Conservation (phyloP, 2,329 filamentous ascomycete genomes). For the Periconia sp. region DNA sequence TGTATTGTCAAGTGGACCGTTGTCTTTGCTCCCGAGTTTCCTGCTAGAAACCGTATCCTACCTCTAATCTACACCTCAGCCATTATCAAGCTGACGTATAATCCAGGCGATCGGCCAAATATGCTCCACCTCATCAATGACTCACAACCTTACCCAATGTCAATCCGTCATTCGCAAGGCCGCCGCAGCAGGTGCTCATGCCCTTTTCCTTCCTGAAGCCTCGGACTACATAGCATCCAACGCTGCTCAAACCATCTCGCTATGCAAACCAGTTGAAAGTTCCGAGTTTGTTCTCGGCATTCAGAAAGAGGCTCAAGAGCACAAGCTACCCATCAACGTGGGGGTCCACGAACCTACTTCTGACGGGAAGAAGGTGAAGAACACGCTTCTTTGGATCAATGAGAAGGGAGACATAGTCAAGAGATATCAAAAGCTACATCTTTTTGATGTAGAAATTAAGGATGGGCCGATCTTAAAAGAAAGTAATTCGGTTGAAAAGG, state of each 20-base stretch:
- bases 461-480: slow-evolving; percentile 66
- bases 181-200: slow-evolving; percentile 76
- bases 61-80: no score
- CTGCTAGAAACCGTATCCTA: no score
- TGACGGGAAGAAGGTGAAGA: slow-evolving; percentile 61
- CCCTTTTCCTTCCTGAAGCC: slow-evolving; percentile 91
- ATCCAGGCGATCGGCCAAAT: slow-evolving; percentile 88
- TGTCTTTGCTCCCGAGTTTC: no score
- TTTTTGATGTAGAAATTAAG: slow-evolving; percentile 76
- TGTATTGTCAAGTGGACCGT: no score
- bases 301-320: slow-evolving; percentile 67
- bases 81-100: no score
- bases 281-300: slow-evolving; percentile 81
- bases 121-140: slow-evolving; percentile 80
- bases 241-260: slow-evolving; percentile 69
- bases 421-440: slow-evolving; percentile 85
- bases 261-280: slow-evolving; percentile 69
- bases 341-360: slow-evolving; percentile 71
- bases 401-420: slow-evolving; percentile 64
- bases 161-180: slow-evolving; percentile 74
- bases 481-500: slow-evolving; percentile 72
- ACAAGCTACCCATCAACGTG: slow-evolving; percentile 77
- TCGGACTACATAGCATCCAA: slow-evolving; percentile 82
- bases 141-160: slow-evolving; percentile 81
- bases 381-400: slow-evolving; percentile 72